These are phyloP conservation scores for Boletales sp. DNA, from an alignment of 768 basidiomycete species.

Conservation along the genomic window DNA sequence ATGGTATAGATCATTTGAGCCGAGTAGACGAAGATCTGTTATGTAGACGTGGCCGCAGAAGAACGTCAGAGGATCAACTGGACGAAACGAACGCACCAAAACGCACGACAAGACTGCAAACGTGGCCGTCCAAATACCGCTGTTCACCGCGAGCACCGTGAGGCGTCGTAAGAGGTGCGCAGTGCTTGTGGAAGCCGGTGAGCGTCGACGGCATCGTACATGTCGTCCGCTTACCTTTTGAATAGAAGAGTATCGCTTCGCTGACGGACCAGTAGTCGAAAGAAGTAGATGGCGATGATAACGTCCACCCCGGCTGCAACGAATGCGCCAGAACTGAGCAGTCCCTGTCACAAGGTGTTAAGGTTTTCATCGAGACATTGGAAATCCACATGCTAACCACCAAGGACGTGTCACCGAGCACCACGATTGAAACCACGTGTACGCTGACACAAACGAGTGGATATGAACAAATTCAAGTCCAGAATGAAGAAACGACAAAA, in stretches of 20 bases:
- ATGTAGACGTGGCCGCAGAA: neutral
- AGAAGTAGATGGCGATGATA: too few species aligned
- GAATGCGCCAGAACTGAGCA: too few species aligned
- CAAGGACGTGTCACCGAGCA: neutral
- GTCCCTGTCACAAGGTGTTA: too few species aligned
- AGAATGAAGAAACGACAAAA: neutral
- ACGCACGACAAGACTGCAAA: constrained; percentile 30
- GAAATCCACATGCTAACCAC: too few species aligned
- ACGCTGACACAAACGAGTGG: neutral
- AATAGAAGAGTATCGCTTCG: too few species aligned
- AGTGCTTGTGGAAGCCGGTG: neutral
- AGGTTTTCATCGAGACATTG: neutral
- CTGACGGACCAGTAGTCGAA: too few species aligned
- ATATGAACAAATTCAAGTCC: neutral
- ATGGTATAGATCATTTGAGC: neutral
- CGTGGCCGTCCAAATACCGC: constrained; percentile 48
- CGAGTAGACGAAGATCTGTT: neutral
- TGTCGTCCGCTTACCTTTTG: too few species aligned
- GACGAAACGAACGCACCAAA: constrained; percentile 37
- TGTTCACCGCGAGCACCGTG: neutral
- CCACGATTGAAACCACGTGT: neutral
- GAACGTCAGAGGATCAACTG: neutral
- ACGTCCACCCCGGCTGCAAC: too few species aligned
- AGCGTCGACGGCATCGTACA: too few species aligned
- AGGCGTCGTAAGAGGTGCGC: neutral